Base-by-base conservation (phyloP, 208 protist species). In the Leishmania arabica region DNA sequence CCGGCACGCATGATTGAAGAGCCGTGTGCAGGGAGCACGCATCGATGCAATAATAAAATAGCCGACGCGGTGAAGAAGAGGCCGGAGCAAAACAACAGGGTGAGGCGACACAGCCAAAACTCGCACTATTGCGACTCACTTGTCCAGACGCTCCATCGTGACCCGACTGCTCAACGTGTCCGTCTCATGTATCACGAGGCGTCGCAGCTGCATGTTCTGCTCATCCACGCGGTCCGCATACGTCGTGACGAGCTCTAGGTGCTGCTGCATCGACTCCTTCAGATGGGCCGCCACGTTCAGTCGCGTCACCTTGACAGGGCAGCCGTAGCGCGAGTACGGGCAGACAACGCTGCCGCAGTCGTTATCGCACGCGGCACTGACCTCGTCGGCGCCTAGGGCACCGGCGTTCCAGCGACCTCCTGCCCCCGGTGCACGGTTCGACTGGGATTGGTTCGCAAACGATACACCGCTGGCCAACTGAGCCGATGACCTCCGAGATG, bases 251-350 rank as follows among this genome's bases (percentile, higher is more conserved):
- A 95, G 75, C 51, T 90, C 83, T 17, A 96, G 84, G 78, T 96
- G 93, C 42, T 84, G 84, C n/a, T 84, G 65, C 58, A 95, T 83
- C 45, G 82, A 89, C 80, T 94, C 87, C 19, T 45, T 37, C 34
- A 96, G 78, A 70, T 96, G 93, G 24, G 84, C 80, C 0, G 86
- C 24, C 34, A 96, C 64, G 65, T 87, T 89, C 27, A 86, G 74
- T 15, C 82, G 82, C n/a, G 88, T 87, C 42, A 95, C 84, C 73
- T 78, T 87, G 45, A 84, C 79, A 17, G 75, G 79, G 82, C 93
- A 96, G 65, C 93, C 93, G 74, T 93, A 96, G 47, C 88, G 81
- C 17, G 89, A 82, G 82, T 96, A 96, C 1, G 93, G 93, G 84
- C 93, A 96, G 1, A 88, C 66, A 31, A 85, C 77, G 51, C 60